Evolutionary conservation across 1,139 yeast genomes (phyloP).

Genomic region (Candida tetrigidarum): DNA sequence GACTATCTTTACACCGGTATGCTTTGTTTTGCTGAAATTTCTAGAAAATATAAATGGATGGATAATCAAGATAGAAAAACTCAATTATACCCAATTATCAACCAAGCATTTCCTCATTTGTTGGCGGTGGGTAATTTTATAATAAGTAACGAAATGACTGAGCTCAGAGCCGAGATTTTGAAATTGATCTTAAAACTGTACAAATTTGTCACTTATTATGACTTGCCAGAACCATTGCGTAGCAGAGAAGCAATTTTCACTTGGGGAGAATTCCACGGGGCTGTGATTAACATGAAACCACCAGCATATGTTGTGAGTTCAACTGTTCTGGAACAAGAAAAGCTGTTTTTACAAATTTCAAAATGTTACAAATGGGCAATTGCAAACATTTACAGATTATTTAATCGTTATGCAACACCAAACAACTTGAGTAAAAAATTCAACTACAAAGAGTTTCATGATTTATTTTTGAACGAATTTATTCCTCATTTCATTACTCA

Average conservation of each 20-base stretch:
- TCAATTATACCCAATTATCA: constrained; percentile 62
- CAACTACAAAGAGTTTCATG: constrained; percentile 53
- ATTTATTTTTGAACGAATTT: constrained; percentile 53
- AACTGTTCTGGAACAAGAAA: constrained; percentile 36
- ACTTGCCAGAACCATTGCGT: constrained; percentile 74
- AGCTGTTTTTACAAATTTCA: constrained; percentile 41
- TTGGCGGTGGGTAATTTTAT: constrained; percentile 67
- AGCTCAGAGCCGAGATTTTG: constrained; percentile 70
- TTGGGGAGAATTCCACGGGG: constrained; percentile 83
- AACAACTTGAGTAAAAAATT: constrained; percentile 51
- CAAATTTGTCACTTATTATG: constrained; percentile 82
- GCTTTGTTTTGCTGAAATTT: constrained; percentile 72
- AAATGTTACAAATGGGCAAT: constrained; percentile 93
- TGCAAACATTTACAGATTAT: constrained; percentile 77
- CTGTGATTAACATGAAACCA: constrained; percentile 62
- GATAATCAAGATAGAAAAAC: constrained; percentile 60
- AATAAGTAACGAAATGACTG: constrained; percentile 41
- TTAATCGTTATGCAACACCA: constrained; percentile 67
- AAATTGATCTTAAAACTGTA: constrained; percentile 77
- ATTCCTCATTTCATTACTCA: constrained; percentile 75
- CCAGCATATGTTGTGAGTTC: constrained; percentile 50
- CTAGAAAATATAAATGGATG: constrained; percentile 79
- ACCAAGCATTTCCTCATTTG: constrained; percentile 69
- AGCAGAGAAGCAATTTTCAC: constrained; percentile 56
- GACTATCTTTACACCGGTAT: constrained; percentile 78